Evolutionary conservation across 1,284 basidiomycete species (phyloP).

Genomic region (Tilletia setariae): DNA sequence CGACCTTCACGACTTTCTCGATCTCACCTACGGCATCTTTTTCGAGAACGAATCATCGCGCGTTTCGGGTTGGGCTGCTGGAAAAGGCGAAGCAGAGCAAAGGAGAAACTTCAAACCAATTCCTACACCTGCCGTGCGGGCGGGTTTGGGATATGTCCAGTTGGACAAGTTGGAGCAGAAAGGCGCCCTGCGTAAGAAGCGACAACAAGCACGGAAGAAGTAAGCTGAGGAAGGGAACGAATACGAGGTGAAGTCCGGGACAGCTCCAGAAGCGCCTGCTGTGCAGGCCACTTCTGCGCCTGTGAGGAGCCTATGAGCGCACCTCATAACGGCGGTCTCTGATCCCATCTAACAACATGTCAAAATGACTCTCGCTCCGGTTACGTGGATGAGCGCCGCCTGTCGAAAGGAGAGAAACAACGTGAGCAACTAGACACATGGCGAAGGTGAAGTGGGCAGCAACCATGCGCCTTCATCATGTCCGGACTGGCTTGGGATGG

Average conservation of each 20-base stretch:
- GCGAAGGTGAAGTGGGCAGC: too few species aligned
- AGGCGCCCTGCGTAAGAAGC: background rate
- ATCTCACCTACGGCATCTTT: conserved; percentile 90
- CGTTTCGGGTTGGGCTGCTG: conserved; percentile 59
- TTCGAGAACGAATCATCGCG: conserved; percentile 80
- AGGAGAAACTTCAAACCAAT: background rate
- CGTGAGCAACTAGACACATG: too few species aligned
- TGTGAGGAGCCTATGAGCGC: too few species aligned
- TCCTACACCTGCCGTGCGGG: background rate
- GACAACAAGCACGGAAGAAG: background rate
- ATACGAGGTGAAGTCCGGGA: background rate
- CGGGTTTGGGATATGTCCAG: background rate
- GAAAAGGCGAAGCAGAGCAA: background rate
- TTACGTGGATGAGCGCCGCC: too few species aligned
- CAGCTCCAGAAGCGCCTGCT: background rate
- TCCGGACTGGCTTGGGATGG: too few species aligned
- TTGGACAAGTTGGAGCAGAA: background rate
- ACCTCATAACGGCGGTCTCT: too few species aligned
- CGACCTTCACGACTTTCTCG: conserved; percentile 90
- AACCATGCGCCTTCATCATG: too few species aligned
- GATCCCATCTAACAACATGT: too few species aligned
- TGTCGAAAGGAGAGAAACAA: too few species aligned
- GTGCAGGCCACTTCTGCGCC: background rate
- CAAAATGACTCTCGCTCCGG: too few species aligned
- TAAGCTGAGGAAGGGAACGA: background rate